Evolutionary conservation across 306 rosid species (phyloP).

Genomic region (Myrica gale): DNA sequence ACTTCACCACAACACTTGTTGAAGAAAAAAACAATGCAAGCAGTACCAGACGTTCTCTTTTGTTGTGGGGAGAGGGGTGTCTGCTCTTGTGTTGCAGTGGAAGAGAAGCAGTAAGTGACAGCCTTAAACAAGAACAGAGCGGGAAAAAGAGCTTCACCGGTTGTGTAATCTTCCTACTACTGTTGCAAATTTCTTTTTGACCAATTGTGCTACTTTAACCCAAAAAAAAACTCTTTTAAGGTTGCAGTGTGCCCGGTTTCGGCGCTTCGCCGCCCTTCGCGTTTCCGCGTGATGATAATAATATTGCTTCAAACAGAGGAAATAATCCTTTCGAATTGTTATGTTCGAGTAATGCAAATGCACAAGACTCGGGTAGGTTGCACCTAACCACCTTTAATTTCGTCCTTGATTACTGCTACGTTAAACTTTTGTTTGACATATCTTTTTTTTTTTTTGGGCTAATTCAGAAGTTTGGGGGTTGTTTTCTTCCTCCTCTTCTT

Average conservation of each 20-base stretch:
- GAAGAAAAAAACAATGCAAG: conserved; percentile 22
- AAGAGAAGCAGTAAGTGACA: conserved; percentile 14
- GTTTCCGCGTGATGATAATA: conserved; percentile 39
- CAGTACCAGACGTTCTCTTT: neutral
- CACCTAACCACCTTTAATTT: conserved; percentile 18
- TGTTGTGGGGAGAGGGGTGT: neutral
- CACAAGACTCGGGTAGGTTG: neutral
- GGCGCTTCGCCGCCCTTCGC: conserved; percentile 29
- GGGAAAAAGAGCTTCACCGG: conserved; percentile 33
- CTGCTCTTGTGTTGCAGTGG: neutral
- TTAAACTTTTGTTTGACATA: neutral
- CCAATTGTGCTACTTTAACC: neutral
- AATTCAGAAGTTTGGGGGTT: neutral
- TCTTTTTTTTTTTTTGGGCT: neutral
- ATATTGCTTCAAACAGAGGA: conserved; percentile 28
- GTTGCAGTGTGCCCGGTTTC: neutral
- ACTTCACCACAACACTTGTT: conserved; percentile 13
- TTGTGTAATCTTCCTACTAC: neutral
- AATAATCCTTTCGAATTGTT: neutral
- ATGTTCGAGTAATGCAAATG: conserved; percentile 3
- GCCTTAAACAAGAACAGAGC: conserved; percentile 40
- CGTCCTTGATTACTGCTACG: conserved; percentile 23
- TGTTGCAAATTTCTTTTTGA: neutral
- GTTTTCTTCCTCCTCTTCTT: neutral
- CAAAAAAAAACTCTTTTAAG: neutral